Evolutionary conservation across 352 stramenopile species (phyloP).

Genomic region (Pythium aristosporum): DNA sequence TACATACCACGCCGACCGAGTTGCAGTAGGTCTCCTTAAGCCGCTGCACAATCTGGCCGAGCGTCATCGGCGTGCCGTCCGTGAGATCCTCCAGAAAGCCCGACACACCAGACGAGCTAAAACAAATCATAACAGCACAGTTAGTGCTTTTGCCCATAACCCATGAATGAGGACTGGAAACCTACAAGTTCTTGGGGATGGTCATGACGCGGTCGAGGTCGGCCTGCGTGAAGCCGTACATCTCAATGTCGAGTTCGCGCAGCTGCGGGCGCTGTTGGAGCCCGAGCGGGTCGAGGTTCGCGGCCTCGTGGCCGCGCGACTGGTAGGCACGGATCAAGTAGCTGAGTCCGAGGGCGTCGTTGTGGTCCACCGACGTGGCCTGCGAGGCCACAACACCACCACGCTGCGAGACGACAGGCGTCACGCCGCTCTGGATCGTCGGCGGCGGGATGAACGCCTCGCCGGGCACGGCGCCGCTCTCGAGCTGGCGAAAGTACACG

Average conservation of each 20-base stretch:
- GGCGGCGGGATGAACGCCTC: conserved; percentile 84
- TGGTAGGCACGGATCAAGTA: conserved; percentile 98
- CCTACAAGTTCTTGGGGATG: conserved; percentile 87
- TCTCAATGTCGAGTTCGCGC: conserved; percentile 88
- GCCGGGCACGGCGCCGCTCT: conserved; percentile 71
- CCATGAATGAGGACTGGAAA: conserved; percentile 4
- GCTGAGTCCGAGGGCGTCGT: conserved; percentile 90
- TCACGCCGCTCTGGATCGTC: conserved; percentile 74
- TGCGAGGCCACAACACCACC: conserved; percentile 25
- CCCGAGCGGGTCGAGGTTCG: conserved; percentile 97
- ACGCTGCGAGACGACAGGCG: conserved; percentile 49
- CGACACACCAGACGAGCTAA: conserved; percentile 80
- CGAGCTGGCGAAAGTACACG: conserved; percentile 84
- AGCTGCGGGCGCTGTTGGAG: conserved; percentile 69
- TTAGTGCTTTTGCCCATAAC: neutral
- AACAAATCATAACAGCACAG: conserved; percentile 2
- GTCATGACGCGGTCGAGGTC: conserved; percentile 89
- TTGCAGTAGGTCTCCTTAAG: conserved; percentile 97
- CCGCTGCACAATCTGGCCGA: conserved; percentile 93
- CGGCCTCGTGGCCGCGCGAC: conserved; percentile 94
- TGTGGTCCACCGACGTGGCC: conserved; percentile 42
- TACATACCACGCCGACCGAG: conserved; percentile 91
- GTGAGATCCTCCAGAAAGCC: conserved; percentile 87
- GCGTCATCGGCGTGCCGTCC: conserved; percentile 83
- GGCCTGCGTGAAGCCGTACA: conserved; percentile 90